Evolutionary conservation across 1,284 basidiomycete genomes (phyloP).

Genomic region (Ceratobasidium sp.): DNA sequence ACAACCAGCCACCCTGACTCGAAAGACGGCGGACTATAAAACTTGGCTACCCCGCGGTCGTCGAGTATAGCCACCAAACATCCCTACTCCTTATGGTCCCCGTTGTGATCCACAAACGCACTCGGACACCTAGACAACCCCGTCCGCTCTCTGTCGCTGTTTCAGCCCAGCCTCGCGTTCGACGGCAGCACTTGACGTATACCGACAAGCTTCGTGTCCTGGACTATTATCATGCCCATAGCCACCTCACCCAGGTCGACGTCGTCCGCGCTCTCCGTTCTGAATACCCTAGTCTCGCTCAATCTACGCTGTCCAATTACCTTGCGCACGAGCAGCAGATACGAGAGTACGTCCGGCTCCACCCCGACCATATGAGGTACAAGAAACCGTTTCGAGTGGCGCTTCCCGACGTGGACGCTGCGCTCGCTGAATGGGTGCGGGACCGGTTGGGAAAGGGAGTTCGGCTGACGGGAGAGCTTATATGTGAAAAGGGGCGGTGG

Average conservation of each 20-base stretch:
- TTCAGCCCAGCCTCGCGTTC: background rate
- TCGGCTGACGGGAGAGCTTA: background rate
- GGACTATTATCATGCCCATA: background rate
- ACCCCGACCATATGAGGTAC: background rate
- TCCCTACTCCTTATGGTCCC: no score
- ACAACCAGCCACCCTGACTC: no score
- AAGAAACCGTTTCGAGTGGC: background rate
- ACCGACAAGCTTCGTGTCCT: constrained; percentile 9
- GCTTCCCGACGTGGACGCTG: constrained; percentile 26
- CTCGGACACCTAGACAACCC: background rate
- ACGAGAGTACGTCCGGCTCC: background rate
- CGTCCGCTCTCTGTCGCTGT: background rate
- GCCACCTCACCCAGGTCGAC: background rate
- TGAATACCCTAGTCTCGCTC: background rate
- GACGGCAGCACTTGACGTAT: background rate
- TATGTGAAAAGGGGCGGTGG: background rate
- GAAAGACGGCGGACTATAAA: no score
- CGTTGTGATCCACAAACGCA: no score
- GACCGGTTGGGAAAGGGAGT: background rate
- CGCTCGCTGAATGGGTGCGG: constrained; percentile 1
- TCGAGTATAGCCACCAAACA: no score
- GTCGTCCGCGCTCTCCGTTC: background rate
- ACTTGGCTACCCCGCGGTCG: no score
- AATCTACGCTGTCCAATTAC: constrained; percentile 3
- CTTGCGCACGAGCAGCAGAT: background rate